These are phyloP conservation scores for Linum trigynum DNA, from an alignment of 345 rosid species.

Conservation along the genomic window DNA sequence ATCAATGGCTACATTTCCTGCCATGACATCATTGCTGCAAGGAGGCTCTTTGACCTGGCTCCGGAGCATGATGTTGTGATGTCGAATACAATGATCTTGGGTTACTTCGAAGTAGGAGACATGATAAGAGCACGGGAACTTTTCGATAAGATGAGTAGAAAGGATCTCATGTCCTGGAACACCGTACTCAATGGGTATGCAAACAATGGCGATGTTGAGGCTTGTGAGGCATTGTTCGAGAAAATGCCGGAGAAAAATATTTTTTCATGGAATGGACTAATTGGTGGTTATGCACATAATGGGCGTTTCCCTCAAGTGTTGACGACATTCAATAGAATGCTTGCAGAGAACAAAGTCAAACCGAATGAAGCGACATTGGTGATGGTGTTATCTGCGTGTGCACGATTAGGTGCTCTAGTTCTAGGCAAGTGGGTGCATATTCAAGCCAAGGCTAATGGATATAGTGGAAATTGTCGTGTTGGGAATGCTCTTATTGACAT, in stretches of 20 bases:
- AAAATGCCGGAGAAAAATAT: conserved; percentile 61
- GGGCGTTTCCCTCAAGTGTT: conserved; percentile 41
- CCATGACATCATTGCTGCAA: conserved; percentile 44
- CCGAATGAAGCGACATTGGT: conserved; percentile 76
- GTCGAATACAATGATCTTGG: conserved; percentile 72
- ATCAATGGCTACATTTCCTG: conserved; percentile 47
- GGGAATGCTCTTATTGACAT: conserved; percentile 72
- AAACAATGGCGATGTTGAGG: conserved; percentile 37
- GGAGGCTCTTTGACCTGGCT: conserved; percentile 51
- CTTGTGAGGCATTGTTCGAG: conserved; percentile 46
- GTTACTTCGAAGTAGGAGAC: conserved; percentile 52
- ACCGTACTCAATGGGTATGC: conserved; percentile 63
- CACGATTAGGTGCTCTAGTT: conserved; percentile 74
- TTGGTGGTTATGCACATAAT: conserved; percentile 46
- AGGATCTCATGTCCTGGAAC: conserved; percentile 84
- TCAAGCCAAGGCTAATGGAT: conserved; percentile 45
- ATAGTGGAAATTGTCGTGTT: conserved; percentile 43
- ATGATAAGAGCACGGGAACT: conserved; percentile 50
- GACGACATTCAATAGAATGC: conserved; percentile 51
- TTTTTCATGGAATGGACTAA: conserved; percentile 75
- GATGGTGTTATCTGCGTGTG: conserved; percentile 61
- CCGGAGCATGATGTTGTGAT: conserved; percentile 67
- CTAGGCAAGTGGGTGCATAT: conserved; percentile 63
- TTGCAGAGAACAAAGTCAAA: conserved; percentile 31
- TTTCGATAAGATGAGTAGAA: conserved; percentile 54